phyloP scores from a whole-genome alignment of 768 basidiomycete genomes.

The Tricholoma sp. region DNA sequence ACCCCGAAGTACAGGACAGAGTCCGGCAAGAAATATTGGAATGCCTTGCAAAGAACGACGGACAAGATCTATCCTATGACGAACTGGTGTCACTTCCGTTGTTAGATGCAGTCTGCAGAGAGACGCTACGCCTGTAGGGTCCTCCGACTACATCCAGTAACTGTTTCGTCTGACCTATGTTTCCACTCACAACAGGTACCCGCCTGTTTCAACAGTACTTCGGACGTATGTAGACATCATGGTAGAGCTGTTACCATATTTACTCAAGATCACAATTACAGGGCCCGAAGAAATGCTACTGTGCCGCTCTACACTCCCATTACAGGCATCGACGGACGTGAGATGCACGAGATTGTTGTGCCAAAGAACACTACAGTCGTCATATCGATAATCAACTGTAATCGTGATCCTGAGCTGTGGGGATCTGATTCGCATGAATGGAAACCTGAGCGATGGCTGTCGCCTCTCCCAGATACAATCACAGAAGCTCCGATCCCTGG shows the following conservation, averaged over 20 bases:
- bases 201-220: constrained; percentile 13
- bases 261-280: not conserved
- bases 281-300: constrained; percentile 22
- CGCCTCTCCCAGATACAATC: constrained; percentile 21
- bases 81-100: constrained; percentile 23
- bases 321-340: constrained; percentile 17
- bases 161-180: not conserved
- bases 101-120: constrained; percentile 30
- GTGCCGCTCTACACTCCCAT: constrained; percentile 28
- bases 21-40: constrained; percentile 23
- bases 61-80: constrained; percentile 19
- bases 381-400: constrained; percentile 28
- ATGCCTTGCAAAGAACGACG: constrained; percentile 6
- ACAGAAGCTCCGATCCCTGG: constrained; percentile 17
- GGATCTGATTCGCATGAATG: constrained; percentile 36
- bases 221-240: constrained; percentile 17
- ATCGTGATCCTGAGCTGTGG: constrained; percentile 33
- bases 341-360: constrained; percentile 22
- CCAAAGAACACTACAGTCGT: constrained; percentile 26
- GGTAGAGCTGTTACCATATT: not conserved
- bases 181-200: constrained; percentile 10
- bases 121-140: constrained; percentile 28
- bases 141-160: not conserved
- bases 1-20: constrained; percentile 27
- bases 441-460: constrained; percentile 37